phyloP scores from a whole-genome alignment of 257 asterid genomes.

The Petrea volubilis region DNA sequence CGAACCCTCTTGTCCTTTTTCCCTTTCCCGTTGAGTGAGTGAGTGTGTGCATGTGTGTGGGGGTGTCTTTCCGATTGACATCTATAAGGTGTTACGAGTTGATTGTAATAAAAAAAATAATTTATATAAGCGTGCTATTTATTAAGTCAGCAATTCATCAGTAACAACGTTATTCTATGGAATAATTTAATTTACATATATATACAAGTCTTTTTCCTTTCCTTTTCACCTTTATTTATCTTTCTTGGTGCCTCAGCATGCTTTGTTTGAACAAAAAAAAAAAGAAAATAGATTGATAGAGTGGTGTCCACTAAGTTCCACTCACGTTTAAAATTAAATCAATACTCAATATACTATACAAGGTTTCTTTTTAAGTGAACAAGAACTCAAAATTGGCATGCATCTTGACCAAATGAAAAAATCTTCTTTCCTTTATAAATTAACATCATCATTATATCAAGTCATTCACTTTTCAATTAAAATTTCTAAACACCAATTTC shows the following conservation, averaged over 20 bases:
- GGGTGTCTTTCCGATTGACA: no score
- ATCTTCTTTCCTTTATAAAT: not conserved
- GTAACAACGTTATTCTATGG: not conserved
- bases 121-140: not conserved
- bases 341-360: not conserved
- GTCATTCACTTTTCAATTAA: constrained; percentile 17
- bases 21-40: no score
- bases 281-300: constrained; percentile 15
- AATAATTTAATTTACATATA: not conserved
- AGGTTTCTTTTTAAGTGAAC: no score
- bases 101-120: no score
- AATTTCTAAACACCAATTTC: constrained; percentile 34
- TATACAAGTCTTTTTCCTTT: not conserved
- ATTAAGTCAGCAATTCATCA: not conserved
- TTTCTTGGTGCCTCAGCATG: constrained; percentile 1
- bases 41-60: no score
- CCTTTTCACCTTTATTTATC: not conserved
- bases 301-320: constrained; percentile 26
- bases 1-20: no score
- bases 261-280: constrained; percentile 21
- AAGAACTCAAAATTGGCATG: not conserved
- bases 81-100: no score
- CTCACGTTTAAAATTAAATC: constrained; percentile 6
- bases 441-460: constrained; percentile 11
- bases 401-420: not conserved